Percentiles rank a stretch among this genome's conserved stretches.
These are phyloP conservation scores for Stemphylium vesicarium DNA, from an alignment of 2,329 filamentous ascomycete species.

Conservation along the genomic window DNA sequence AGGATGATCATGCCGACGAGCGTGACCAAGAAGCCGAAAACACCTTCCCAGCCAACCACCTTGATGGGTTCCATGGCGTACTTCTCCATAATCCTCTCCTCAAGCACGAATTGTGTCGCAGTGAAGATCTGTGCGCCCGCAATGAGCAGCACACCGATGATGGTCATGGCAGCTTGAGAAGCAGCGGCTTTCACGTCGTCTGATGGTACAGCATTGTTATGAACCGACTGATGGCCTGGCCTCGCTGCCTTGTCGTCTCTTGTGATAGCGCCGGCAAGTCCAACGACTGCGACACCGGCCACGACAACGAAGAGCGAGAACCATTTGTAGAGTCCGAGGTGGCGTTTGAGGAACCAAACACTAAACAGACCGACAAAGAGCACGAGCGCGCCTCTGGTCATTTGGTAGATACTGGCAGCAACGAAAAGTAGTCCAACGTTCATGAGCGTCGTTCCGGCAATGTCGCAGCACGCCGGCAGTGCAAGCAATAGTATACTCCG, in stretches of 20 bases:
- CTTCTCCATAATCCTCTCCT: constrained; percentile 88
- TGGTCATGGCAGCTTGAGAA: constrained; percentile 68
- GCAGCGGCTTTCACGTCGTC: constrained; percentile 46
- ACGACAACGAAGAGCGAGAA: constrained; percentile 85
- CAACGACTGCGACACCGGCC: constrained; percentile 84
- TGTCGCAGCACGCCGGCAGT: constrained; percentile 89
- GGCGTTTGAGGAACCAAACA: constrained; percentile 83
- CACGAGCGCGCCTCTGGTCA: constrained; percentile 94
- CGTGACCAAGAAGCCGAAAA: constrained; percentile 87
- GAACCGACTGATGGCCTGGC: constrained; percentile 33
- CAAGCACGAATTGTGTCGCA: constrained; percentile 92
- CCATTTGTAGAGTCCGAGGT: constrained; percentile 90
- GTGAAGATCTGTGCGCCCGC: constrained; percentile 96
- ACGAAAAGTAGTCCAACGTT: constrained; percentile 94
- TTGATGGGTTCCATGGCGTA: constrained; percentile 83
- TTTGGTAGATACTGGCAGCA: constrained; percentile 96
- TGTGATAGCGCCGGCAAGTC: constrained; percentile 83
- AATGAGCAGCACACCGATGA: constrained; percentile 87
- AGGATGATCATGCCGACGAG: constrained; percentile 78
- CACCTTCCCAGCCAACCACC: constrained; percentile 94
- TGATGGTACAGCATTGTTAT: constrained; percentile 38
- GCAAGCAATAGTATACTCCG: constrained; percentile 76
- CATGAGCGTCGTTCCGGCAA: constrained; percentile 94
- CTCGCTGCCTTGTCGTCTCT: constrained; percentile 65
- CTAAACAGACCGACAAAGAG: constrained; percentile 96